Base-by-base conservation (phyloP, 2,329 filamentous ascomycete genomes). In the Ceratocystis colombiana region DNA sequence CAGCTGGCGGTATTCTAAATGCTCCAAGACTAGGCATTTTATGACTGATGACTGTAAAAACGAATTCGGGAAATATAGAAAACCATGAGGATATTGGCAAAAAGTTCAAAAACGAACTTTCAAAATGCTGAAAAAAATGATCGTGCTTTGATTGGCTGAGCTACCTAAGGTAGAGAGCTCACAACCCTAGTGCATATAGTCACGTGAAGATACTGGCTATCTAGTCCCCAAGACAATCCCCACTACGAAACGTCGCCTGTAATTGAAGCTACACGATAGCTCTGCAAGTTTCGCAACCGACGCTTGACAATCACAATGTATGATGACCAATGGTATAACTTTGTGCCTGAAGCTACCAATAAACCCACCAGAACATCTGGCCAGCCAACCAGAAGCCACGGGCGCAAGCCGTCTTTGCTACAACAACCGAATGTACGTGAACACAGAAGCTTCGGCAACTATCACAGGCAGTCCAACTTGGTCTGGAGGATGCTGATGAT, bases 251-350 rank as follows among this genome's bases (percentile, higher is more conserved):
- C 66, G 66, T 68, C 64, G 66, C 66, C 66, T 68, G 46, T 68
- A 68, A 66, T 44, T 44, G 20, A 61, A 64, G 46, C 45, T 44
- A 48, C 33, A 28, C 22, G 25, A 45, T 65, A 33, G 44, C 45
- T 64, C 41, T 41, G 22, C 50, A 45, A 33, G 50, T 44, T 62
- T 44, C 22, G 61, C 61, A 62, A 62, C 8, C 53, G 45, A 17
- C 22, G 15, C 22, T 28, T 33, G 20, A 15, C 50, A 45, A 20
- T n/a, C 50, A 59, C 50, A 70, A 91, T 90, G 88, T 89, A 89
- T 75, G 89, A 93, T 76, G 89, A 93, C 75, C 85, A 88, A 37
- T 93, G 89, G 88, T 90, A 92, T 77, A 89, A 82, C 73, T 87
- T 90, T 73, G 84, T 89, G 70, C 83, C 88, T 30, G 84, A 87